Conservation (phyloP, 306 rosid species). For the Trichosanthes cucumerina region DNA sequence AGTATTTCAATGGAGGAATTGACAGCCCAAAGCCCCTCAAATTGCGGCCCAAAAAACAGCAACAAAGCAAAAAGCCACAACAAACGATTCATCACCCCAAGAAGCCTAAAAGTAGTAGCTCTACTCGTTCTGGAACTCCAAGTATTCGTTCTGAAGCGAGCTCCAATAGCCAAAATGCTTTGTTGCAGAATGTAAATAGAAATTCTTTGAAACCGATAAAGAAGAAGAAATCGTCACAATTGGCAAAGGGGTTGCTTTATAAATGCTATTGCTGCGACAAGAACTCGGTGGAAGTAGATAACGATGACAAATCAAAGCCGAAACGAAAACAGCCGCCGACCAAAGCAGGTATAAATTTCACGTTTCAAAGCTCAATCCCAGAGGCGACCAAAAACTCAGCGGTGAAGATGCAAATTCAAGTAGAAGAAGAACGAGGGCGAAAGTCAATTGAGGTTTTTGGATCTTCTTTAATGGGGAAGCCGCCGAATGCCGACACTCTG, state of each 20-base stretch:
- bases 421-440: constrained; percentile 17
- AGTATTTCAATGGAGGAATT: constrained; percentile 76
- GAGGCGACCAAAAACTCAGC: constrained; percentile 3
- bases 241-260: constrained; percentile 21
- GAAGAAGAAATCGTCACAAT: background rate
- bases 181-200: constrained; percentile 25
- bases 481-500: constrained; percentile 33
- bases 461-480: constrained; percentile 2
- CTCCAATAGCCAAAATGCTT: constrained; percentile 63
- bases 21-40: constrained; percentile 20
- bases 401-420: constrained; percentile 17
- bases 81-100: constrained; percentile 9
- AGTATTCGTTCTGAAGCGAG: constrained; percentile 70
- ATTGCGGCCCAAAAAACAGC: constrained; percentile 21
- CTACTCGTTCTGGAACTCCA: constrained; percentile 37
- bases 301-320: constrained; percentile 7
- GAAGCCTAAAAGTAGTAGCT: constrained; percentile 12
- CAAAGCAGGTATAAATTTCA: constrained; percentile 1
- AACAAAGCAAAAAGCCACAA: constrained; percentile 11
- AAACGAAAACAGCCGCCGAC: background rate
- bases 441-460: constrained; percentile 74
- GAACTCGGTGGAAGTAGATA: constrained; percentile 46
- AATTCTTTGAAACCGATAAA: constrained; percentile 21
- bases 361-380: constrained; percentile 15
- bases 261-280: constrained; percentile 62